These are phyloP conservation scores for Coemansia sp. DNA, from an alignment of 192 early-diverging fungal genomes.

Conservation along the genomic window DNA sequence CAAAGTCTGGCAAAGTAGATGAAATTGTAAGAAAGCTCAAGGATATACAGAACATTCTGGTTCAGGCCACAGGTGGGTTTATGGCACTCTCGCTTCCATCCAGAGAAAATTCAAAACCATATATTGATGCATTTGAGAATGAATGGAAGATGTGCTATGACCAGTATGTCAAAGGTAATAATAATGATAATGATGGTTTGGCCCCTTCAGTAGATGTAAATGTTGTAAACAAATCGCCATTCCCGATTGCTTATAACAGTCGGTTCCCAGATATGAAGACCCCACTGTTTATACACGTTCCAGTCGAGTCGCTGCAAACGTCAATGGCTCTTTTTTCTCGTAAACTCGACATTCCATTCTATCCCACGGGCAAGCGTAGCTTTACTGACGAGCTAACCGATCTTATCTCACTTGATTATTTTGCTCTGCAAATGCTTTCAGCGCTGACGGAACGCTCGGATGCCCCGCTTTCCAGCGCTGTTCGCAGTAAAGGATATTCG, in stretches of 20 bases:
- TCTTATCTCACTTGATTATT: slow-evolving; percentile 44
- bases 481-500: slow-evolving; percentile 75
- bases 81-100: slow-evolving; percentile 20
- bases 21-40: slow-evolving; percentile 13
- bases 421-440: slow-evolving; percentile 50
- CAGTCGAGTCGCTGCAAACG: slow-evolving; percentile 51
- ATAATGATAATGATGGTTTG: neutral
- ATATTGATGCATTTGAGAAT: slow-evolving; percentile 17
- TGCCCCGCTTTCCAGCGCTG: slow-evolving; percentile 73
- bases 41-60: slow-evolving; percentile 6
- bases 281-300: slow-evolving; percentile 46
- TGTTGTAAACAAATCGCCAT: neutral
- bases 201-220: neutral
- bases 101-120: slow-evolving; percentile 11
- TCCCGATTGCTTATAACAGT: neutral
- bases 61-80: slow-evolving; percentile 13
- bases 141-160: slow-evolving; percentile 24
- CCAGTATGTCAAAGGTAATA: neutral
- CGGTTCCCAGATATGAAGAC: slow-evolving; percentile 14
- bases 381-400: slow-evolving; percentile 42
- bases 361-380: slow-evolving; percentile 11
- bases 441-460: slow-evolving; percentile 70
- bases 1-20: slow-evolving; percentile 1
- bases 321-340: slow-evolving; percentile 46
- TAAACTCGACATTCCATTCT: slow-evolving; percentile 39